phyloP scores from a whole-genome alignment of 73 alveolate species.

The Paramecium primaurelia region DNA sequence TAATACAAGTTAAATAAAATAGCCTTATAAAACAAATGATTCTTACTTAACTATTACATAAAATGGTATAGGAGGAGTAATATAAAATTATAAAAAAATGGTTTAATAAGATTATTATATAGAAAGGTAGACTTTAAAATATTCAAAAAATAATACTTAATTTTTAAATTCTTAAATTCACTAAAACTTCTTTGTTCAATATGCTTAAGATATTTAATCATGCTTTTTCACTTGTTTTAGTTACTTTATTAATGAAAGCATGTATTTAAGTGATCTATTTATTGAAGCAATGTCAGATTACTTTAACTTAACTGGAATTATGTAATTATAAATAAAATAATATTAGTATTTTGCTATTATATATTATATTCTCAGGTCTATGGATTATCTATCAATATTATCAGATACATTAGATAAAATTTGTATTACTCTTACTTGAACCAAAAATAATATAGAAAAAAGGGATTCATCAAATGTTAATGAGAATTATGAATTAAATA shows the following conservation, averaged over 20 bases:
- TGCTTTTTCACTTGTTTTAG: constrained; percentile 1
- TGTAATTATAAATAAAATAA: background rate
- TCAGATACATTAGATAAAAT: background rate
- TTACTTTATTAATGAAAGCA: background rate
- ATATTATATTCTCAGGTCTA: background rate
- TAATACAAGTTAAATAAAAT: background rate
- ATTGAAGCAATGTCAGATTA: background rate
- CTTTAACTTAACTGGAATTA: background rate
- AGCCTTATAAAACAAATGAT: background rate
- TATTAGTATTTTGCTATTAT: background rate
- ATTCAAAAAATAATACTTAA: background rate
- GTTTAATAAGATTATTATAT: background rate
- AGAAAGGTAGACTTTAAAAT: background rate
- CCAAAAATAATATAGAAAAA: background rate
- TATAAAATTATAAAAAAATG: background rate
- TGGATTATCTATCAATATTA: background rate
- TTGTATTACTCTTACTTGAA: background rate
- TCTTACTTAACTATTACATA: background rate
- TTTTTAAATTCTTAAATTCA: background rate
- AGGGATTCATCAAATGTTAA: background rate
- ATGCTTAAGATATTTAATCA: background rate
- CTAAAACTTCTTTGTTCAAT: background rate
- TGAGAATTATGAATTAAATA: background rate
- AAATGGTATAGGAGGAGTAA: background rate
- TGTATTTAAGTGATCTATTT: background rate